Evolutionary conservation across 1,139 yeast species (phyloP), one percentile per base, ranked within the genome.

Genomic region (Geotrichum europaeum): DNA sequence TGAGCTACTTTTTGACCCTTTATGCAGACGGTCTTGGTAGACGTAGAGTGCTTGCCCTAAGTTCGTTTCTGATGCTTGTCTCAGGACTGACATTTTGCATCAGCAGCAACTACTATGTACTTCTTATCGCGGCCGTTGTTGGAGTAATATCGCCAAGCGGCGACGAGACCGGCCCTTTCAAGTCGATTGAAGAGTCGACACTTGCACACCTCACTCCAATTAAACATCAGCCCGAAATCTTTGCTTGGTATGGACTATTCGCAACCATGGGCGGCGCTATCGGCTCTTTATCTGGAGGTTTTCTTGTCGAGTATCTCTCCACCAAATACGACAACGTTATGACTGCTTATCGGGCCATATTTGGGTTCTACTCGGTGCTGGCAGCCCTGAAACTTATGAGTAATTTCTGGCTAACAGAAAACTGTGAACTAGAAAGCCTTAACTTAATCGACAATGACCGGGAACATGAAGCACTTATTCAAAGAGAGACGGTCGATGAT

Each of bases 81-180:
- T 81, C 96, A 6, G 96, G 97, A 0, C 62, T 82, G 1, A 79
- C 83, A 0, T 91, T 91, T 73, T 81, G 86, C 24, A 72, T 73
- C 34, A 73, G 78, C 55, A 72, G 82, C 30, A 81, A 82, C 66
- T 89, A 78, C 70, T 72, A 75, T 67, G 63, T 85, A 0, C 76
- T 91, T 53, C 75, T 91, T 40, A 34, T 79, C 2, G 96, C 96
- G 2, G 86, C 88, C 0, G 77, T 80, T 3, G 63, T 84, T 57
- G 89, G 89, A 49, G 83, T 91, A 12, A 87, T 91, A 4, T 89
- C 96, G 1, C 96, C 97, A 0, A 85, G 92, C 47, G 96, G 97
- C 18, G 94, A 87, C 68, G 97, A 91, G 70, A 89, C 94, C 0
- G 97, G 97, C 0, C 97, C 97, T 0, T 91, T 91, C 74, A 87